Evolutionary conservation across 225 moss, liverwort and hornwort species (phyloP), one percentile per base, ranked within the genome.

Genomic region (Polytrichum commune): DNA sequence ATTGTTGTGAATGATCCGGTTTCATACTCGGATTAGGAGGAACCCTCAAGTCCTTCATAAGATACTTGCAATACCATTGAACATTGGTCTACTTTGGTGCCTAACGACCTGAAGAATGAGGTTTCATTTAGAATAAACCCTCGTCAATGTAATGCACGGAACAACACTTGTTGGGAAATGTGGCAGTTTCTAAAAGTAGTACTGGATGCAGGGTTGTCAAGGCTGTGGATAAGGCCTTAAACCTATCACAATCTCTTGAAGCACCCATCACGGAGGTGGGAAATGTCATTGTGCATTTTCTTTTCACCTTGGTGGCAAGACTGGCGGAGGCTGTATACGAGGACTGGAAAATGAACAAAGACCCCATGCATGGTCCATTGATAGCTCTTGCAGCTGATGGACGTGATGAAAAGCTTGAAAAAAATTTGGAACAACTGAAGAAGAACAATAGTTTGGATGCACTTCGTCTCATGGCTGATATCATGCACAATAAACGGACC

Each of bases 301-400:
- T 96, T 64, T 86, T 96, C 70, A 72, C 81, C 53, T 64, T 96
- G 25, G 86, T 93, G 64, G 85, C 83, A 60, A 84, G 90, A 29
- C 74, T 96, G 67, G 85, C 92, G n/a, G 96, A 93, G 62, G 90
- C 93, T 26, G 87, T 93, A 53, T 87, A 81, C 61, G 96, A 96
- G 79, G 96, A 93, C 67, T 96, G 96, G 96, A 87, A 92, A 69
- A 80, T 89, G 71, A 81, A 55, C 66, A 84, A 83, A 74, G 79
- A 79, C 29, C 62, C 80, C 53, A 69, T 90, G 57, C 93, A 85
- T 75, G 85, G 90, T 64, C 91, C 88, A 55, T 74, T 88, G 72
- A 77, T 89, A 77, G 89, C 80, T 70, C 72, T 69, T 65, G 86
- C 77, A 29, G 76, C 72, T 32, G 71, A 68, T 68, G 93, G 72